Conservation (phyloP, 768 basidiomycete genomes). For the Leccinum rimulosum region DNA sequence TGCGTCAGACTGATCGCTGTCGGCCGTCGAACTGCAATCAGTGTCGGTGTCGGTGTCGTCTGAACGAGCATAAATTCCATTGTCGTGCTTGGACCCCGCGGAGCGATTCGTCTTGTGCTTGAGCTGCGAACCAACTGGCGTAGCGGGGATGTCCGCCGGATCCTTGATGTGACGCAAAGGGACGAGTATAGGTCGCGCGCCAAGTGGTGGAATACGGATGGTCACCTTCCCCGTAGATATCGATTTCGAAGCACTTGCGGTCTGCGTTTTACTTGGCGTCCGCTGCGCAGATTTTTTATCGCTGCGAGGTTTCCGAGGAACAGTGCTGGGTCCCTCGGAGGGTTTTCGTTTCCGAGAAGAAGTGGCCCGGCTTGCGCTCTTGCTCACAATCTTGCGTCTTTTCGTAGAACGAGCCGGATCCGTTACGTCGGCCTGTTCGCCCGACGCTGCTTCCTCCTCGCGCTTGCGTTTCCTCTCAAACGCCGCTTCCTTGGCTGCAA, state of each 20-base stretch:
- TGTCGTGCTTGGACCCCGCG: constrained; percentile 15
- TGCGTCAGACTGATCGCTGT: constrained; percentile 29
- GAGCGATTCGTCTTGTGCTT: constrained; percentile 22
- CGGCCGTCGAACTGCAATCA: constrained; percentile 8
- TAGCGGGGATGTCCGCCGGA: constrained; percentile 12
- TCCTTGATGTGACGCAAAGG: constrained; percentile 14
- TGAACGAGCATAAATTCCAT: constrained; percentile 23
- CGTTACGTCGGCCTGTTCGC: constrained; percentile 11
- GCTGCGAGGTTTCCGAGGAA: constrained; percentile 34
- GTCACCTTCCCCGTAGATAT: constrained; percentile 22
- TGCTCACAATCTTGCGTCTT: constrained; percentile 22
- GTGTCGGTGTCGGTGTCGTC: constrained; percentile 25
- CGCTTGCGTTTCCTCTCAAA: constrained; percentile 55
- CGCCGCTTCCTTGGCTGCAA: constrained; percentile 50
- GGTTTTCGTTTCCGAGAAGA: constrained; percentile 24
- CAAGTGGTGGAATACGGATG: constrained; percentile 27
- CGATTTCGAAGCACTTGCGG: constrained; percentile 20
- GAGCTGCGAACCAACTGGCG: constrained; percentile 22
- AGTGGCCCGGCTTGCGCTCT: constrained; percentile 11
- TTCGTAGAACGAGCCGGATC: constrained; percentile 22
- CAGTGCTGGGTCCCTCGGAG: constrained; percentile 20
- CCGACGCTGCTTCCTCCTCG: constrained; percentile 42
- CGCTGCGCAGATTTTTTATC: constrained; percentile 11
- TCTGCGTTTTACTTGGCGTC: constrained; percentile 16
- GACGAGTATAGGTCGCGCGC: constrained; percentile 15